Evolutionary conservation across 106 monocot species (phyloP), one percentile per base, ranked within the genome.

Genomic region (Dendrobium chrysotoxum): DNA sequence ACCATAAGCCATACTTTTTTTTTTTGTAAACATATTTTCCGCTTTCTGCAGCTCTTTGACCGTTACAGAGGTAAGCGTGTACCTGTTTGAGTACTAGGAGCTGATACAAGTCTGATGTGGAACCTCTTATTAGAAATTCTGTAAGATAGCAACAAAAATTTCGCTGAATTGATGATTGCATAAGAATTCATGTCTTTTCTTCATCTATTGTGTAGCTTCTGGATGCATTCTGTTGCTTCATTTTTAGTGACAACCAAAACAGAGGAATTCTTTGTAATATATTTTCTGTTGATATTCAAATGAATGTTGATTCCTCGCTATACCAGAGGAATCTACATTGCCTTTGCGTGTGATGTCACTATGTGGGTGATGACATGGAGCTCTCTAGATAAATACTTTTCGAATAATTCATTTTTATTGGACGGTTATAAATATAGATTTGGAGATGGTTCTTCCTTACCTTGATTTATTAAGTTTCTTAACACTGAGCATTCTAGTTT

Each of bases 41-140:
- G 18, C 40, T 16, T 38, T 47, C 13, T 78, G 77, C 80, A 87
- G 86, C 71, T 87, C 45, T 80, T 87, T 41, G 83, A 79, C 31
- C 83, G 86, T 9, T 83, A 80, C 72, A 72, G 83, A 78, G 74
- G 83, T 25, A 87, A 77, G 78, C 65, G 86, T 2, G 86, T 87
- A 18, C 86, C 86, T 20, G 86, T 87, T 17, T 87, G 46, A 81
- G 41, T n/a, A 21, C 21, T 5, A 70, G 20, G 74, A 41, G 74
- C 16, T 28, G 13, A 28, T 71, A 31, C 38, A 31, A 38, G 7
- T 71, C 16, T 71, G 28, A 25, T 31, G 30, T 31, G 30, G 71
- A 65, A 28, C 71, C 28, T 20, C 21, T 3, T 40, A n/a, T 40
- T 8, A 1, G 7, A 74, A 6, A 41, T 74, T 74, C 74, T 74